Percentiles rank a stretch among this genome's conserved stretches.
phyloP scores from a whole-genome alignment of 2,329 filamentous ascomycete genomes.

The Orbilia oligospora region DNA sequence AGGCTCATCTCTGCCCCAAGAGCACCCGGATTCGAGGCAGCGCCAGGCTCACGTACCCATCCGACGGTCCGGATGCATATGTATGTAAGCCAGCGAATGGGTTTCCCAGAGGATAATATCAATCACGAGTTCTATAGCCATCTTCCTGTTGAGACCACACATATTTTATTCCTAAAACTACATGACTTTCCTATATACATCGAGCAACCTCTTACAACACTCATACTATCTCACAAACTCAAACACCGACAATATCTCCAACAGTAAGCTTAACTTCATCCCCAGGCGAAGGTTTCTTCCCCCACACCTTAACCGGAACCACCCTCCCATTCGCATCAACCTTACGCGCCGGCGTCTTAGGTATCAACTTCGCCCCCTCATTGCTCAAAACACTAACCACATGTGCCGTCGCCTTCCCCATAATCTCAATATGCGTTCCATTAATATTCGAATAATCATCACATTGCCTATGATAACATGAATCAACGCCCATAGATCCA shows the following conservation, averaged over 20 bases:
- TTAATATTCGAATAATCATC: conserved; percentile 66
- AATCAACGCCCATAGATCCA: conserved; percentile 69
- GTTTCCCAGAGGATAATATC: too few species aligned
- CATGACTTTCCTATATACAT: too few species aligned
- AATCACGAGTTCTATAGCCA: too few species aligned
- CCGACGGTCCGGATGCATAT: too few species aligned
- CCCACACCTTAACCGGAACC: not conserved
- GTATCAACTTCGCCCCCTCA: not conserved
- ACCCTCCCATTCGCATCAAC: not conserved
- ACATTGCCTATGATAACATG: conserved; percentile 67
- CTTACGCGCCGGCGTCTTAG: not conserved
- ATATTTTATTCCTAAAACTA: too few species aligned
- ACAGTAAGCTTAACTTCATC: not conserved
- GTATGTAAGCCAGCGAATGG: too few species aligned
- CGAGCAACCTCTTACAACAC: too few species aligned
- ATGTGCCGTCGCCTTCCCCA: conserved; percentile 66
- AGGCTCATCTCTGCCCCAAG: too few species aligned
- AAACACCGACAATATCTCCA: not conserved
- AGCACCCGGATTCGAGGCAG: too few species aligned
- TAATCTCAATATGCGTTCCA: conserved; percentile 65
- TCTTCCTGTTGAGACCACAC: too few species aligned
- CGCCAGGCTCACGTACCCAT: too few species aligned
- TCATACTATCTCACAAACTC: too few species aligned
- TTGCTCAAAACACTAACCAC: conserved; percentile 64
- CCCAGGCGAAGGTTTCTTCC: not conserved